Conservation (phyloP, 768 basidiomycete species). For the Gymnopilus junonius region DNA sequence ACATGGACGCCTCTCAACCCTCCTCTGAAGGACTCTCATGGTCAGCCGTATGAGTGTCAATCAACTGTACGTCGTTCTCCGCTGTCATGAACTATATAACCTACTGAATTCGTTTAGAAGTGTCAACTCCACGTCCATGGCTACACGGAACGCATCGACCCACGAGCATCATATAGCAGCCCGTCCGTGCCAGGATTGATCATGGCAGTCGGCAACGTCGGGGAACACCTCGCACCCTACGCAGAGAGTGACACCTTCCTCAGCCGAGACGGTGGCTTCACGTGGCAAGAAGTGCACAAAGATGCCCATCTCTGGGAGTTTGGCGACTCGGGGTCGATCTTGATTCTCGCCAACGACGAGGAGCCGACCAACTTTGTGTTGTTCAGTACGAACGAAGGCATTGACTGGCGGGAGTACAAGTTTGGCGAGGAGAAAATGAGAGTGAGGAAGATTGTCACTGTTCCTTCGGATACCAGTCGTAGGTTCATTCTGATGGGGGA, state of each 20-base stretch:
- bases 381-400: slow-evolving; percentile 90
- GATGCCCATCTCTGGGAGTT: slow-evolving; percentile 98
- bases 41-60: slow-evolving; percentile 70
- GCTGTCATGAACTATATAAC: not conserved
- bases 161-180: slow-evolving; percentile 91
- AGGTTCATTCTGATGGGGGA: slow-evolving; percentile 87
- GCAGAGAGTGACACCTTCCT: slow-evolving; percentile 93
- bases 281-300: slow-evolving; percentile 98
- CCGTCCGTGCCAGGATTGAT: slow-evolving; percentile 91
- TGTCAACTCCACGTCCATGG: slow-evolving; percentile 94
- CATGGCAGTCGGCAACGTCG: slow-evolving; percentile 97
- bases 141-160: slow-evolving; percentile 91
- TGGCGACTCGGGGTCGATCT: slow-evolving; percentile 93
- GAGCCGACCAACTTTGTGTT: slow-evolving; percentile 87
- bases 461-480: slow-evolving; percentile 88
- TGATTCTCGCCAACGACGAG: slow-evolving; percentile 96
- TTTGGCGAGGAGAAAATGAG: slow-evolving; percentile 78
- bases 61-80: slow-evolving; percentile 53
- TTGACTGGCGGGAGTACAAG: slow-evolving; percentile 85
- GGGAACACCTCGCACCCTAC: slow-evolving; percentile 80
- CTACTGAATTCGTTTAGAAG: slow-evolving; percentile 46
- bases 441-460: slow-evolving; percentile 80
- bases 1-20: slow-evolving; percentile 86
- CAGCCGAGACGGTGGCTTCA: slow-evolving; percentile 94
- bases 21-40: slow-evolving; percentile 76